A percentile compares a stretch with the other conserved stretches of the same genome.
phyloP scores from a whole-genome alignment of 495 filamentous ascomycete species.

The Lophiostoma macrostomum region DNA sequence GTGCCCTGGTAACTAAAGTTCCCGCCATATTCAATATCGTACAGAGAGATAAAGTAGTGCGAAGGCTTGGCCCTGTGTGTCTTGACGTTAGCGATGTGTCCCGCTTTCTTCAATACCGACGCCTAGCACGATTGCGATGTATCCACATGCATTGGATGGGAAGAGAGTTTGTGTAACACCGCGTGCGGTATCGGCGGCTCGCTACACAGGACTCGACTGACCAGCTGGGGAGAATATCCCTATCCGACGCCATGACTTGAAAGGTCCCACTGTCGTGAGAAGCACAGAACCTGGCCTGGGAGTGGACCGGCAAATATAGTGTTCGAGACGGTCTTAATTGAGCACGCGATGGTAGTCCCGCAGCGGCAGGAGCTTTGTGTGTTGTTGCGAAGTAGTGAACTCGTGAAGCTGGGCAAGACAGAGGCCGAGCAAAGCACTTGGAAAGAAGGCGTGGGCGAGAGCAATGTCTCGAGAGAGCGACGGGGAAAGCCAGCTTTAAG shows the following conservation, averaged over 20 bases:
- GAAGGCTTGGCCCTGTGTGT: slow-evolving; percentile 69
- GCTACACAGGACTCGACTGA: too few relatives aligned
- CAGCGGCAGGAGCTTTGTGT: background rate
- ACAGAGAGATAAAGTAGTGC: slow-evolving; percentile 81
- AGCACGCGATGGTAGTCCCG: background rate
- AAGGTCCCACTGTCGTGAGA: slow-evolving; percentile 10
- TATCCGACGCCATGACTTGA: slow-evolving; percentile 28
- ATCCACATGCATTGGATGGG: too few relatives aligned
- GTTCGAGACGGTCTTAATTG: too few relatives aligned
- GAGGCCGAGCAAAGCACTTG: slow-evolving; percentile 7
- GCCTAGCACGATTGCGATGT: too few relatives aligned
- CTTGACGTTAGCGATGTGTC: slow-evolving; percentile 9
- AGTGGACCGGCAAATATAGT: too few relatives aligned
- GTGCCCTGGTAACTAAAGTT: slow-evolving; percentile 79
- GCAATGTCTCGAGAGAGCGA: slow-evolving; percentile 17
- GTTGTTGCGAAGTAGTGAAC: background rate
- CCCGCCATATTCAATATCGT: slow-evolving; percentile 68
- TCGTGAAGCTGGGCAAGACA: background rate
- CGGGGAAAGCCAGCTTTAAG: slow-evolving; percentile 25
- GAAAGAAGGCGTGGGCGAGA: slow-evolving; percentile 19
- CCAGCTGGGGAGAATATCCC: slow-evolving; percentile 32
- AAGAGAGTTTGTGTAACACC: background rate
- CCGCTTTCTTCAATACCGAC: too few relatives aligned
- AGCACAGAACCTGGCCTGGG: slow-evolving; percentile 19
- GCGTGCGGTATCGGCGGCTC: too few relatives aligned